phyloP scores from a whole-genome alignment of 140 eudicot species.

The Senecio squalidus region DNA sequence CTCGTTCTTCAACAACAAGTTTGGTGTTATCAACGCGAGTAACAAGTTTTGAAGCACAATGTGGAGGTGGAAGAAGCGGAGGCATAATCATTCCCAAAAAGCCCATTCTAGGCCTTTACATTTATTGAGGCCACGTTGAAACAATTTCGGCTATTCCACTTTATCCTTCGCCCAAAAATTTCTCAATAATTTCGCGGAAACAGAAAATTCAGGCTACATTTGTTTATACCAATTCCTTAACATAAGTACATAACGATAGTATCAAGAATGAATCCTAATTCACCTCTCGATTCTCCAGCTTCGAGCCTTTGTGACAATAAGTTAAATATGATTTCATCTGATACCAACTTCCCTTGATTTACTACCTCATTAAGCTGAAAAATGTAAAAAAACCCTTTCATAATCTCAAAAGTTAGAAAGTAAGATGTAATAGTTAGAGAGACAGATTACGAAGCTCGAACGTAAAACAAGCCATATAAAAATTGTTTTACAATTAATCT shows the following conservation, averaged over 20 bases:
- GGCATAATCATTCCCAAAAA: slow-evolving; percentile 76
- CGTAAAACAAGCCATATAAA: too few relatives aligned
- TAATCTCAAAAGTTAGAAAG: neutral
- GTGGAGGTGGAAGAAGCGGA: slow-evolving; percentile 81
- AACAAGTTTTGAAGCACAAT: slow-evolving; percentile 68
- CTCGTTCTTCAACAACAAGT: slow-evolving; percentile 65
- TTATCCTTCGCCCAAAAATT: slow-evolving; percentile 94
- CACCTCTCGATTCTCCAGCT: slow-evolving; percentile 74
- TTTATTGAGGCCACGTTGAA: slow-evolving; percentile 80
- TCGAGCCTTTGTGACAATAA: slow-evolving; percentile 80
- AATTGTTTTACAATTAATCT: too few relatives aligned
- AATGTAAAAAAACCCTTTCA: neutral
- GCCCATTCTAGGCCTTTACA: slow-evolving; percentile 74
- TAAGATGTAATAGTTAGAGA: too few relatives aligned
- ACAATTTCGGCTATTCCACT: slow-evolving; percentile 78
- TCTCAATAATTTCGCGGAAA: slow-evolving; percentile 59
- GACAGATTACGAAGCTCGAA: too few relatives aligned
- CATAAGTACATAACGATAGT: slow-evolving; percentile 24
- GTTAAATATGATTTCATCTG: slow-evolving; percentile 83
- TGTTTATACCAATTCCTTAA: neutral
- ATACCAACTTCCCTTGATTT: slow-evolving; percentile 90
- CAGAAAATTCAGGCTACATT: neutral
- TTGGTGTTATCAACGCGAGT: slow-evolving; percentile 90
- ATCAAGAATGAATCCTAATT: slow-evolving; percentile 90
- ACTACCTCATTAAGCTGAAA: slow-evolving; percentile 84